Percentiles rank a stretch among this genome's conserved stretches.
These are phyloP conservation scores for Citropsis articulata DNA, from an alignment of 345 rosid species.

Conservation along the genomic window DNA sequence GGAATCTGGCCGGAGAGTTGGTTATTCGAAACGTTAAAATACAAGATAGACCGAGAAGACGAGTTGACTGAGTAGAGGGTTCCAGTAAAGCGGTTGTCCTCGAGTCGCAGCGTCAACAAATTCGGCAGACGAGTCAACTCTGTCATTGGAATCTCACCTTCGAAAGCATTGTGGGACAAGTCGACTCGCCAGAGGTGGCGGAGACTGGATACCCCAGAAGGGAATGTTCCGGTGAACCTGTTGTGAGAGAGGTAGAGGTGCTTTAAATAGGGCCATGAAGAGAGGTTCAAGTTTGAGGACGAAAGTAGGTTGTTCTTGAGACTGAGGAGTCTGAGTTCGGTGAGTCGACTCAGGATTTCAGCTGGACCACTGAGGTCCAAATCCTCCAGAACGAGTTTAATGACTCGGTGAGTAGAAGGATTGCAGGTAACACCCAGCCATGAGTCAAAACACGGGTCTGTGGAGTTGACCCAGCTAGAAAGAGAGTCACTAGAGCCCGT, in stretches of 20 bases:
- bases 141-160: slow-evolving; percentile 31
- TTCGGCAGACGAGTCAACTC: slow-evolving; percentile 24
- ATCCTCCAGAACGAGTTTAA: slow-evolving; percentile 32
- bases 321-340: slow-evolving; percentile 41
- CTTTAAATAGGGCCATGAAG: slow-evolving; percentile 30
- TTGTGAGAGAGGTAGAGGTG: slow-evolving; percentile 44
- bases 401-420: slow-evolving; percentile 30
- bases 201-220: slow-evolving; percentile 24
- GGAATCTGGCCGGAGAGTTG: slow-evolving; percentile 38
- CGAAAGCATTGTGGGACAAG: slow-evolving; percentile 34
- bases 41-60: slow-evolving; percentile 17
- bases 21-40: slow-evolving; percentile 37
- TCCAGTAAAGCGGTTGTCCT: slow-evolving; percentile 35
- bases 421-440: slow-evolving; percentile 46
- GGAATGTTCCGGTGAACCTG: slow-evolving; percentile 28
- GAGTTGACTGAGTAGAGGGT: slow-evolving; percentile 6
- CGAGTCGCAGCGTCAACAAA: slow-evolving; percentile 40
- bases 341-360: slow-evolving; percentile 20
- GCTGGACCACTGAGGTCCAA: slow-evolving; percentile 30
- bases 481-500: slow-evolving; percentile 15
- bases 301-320: slow-evolving; percentile 35
- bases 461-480: slow-evolving; percentile 30
- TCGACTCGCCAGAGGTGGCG: slow-evolving; percentile 38
- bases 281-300: slow-evolving; percentile 17
- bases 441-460: slow-evolving; percentile 25